Conservation (phyloP, 495 filamentous ascomycete species). For the Amorphotheca resinae region DNA sequence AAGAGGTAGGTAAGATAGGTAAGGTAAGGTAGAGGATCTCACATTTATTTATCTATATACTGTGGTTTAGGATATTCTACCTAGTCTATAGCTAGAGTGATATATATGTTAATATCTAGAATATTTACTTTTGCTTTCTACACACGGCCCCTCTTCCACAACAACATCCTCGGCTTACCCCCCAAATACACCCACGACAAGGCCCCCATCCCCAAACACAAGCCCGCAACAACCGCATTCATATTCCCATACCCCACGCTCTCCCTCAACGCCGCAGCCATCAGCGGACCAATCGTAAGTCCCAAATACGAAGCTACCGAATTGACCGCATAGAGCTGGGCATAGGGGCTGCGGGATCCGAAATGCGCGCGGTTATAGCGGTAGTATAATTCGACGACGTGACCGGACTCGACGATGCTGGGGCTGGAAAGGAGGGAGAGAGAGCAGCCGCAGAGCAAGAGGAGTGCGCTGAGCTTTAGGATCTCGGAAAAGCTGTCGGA, state of each 20-base stretch:
- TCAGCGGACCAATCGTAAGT: constrained; percentile 37
- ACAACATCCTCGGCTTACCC: constrained; percentile 27
- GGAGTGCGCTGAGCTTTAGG: constrained; percentile 28
- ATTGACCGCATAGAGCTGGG: constrained; percentile 36
- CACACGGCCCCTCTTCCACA: no score
- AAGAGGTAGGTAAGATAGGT: no score
- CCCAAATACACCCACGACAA: constrained; percentile 37
- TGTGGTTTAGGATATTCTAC: no score
- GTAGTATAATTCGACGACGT: constrained; percentile 26
- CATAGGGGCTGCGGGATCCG: constrained; percentile 37
- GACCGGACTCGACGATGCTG: constrained; percentile 16
- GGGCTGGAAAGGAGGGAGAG: constrained; percentile 36
- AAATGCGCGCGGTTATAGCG: constrained; percentile 18
- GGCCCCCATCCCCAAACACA: constrained; percentile 31
- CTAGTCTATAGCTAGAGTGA: no score
- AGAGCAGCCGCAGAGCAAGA: constrained; percentile 37
- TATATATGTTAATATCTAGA: no score
- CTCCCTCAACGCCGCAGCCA: constrained; percentile 35
- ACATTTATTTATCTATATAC: no score
- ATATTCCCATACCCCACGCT: constrained; percentile 44
- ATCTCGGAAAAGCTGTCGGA: constrained; percentile 26
- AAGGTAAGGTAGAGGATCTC: no score
- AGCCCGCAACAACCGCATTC: constrained; percentile 36
- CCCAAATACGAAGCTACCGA: constrained; percentile 32
- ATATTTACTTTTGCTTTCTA: no score